Evolutionary conservation across 129 eudicot species (phyloP), one percentile per base, ranked within the genome.

Genomic region (Silybum marianum): DNA sequence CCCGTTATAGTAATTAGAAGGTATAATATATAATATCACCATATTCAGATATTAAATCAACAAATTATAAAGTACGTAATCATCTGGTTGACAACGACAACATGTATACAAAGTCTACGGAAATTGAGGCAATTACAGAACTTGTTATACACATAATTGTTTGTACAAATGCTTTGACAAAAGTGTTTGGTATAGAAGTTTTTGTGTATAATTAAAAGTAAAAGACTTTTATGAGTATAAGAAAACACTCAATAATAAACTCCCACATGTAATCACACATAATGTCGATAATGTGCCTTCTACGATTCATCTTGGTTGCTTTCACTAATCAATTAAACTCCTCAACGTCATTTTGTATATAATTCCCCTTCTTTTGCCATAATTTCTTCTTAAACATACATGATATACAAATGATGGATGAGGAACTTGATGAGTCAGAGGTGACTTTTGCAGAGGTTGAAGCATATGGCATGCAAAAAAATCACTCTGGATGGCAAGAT

Each of bases 401-500:
- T 9, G 13, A 40, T 25, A 67, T 19, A 74, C 58, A 0, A 26
- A 65, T 38, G 32, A 84, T 73, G 84, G 73, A 13, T 4, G 90
- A 87, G 62, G 90, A 87, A 58, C 77, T 84, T 34, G 81, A 83
- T 3, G 88, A 87, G 32, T 87, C 86, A 0, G 88, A 87, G 38
- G 76, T 87, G 28, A 73, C 84, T 65, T 87, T 84, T 51, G 65
- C 54, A 1, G 88, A 81, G 22, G 10, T 39, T 62, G 76, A 84
- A 76, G 65, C 36, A 42, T 34, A 9, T 24, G 51, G 39, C 44
- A 28, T 19, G 25, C 46, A 7, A 23, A 78, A 62, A 30, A 40
- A 46, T 80, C 40, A 67, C 25, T 44, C 10, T 2, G 28, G 42
- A 21, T 30, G 75, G 71, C 73, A 71, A 13, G 73, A 38, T 32